Conservation (phyloP, 495 filamentous ascomycete genomes). For the Aspergillus biplanus region DNA sequence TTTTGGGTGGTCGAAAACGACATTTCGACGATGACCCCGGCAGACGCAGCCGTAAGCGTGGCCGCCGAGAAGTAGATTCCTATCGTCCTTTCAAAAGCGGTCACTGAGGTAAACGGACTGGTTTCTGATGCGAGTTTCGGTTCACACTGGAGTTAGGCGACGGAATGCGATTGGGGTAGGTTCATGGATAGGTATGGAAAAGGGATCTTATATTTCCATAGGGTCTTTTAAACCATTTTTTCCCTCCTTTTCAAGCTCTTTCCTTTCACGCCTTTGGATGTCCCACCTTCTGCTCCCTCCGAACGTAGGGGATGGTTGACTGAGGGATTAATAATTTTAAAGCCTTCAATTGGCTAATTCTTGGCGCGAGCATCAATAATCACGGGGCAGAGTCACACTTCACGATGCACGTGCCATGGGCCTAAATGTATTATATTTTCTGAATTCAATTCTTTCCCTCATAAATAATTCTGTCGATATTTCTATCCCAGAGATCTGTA, state of each 20-base stretch:
- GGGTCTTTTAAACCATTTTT: background rate
- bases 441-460: background rate
- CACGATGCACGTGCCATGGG: constrained; percentile 8
- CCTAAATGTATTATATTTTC: constrained; percentile 5
- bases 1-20: constrained; percentile 49
- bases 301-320: constrained; percentile 7
- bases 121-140: background rate
- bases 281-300: background rate
- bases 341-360: background rate
- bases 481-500: background rate
- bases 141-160: constrained; percentile 1
- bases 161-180: too few relatives aligned
- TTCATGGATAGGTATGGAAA: background rate
- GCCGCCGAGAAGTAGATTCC: constrained; percentile 19
- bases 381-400: constrained; percentile 16
- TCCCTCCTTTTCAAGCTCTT: background rate
- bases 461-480: background rate
- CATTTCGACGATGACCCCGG: constrained; percentile 37
- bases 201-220: background rate
- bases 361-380: constrained; percentile 6
- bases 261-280: background rate
- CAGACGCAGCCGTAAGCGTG: constrained; percentile 12
- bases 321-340: constrained; percentile 4
- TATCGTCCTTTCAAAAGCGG: constrained; percentile 24
- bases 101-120: background rate